These are phyloP conservation scores for Pouteria glomerata DNA, from an alignment of 148 eudicot species.

Conservation along the genomic window DNA sequence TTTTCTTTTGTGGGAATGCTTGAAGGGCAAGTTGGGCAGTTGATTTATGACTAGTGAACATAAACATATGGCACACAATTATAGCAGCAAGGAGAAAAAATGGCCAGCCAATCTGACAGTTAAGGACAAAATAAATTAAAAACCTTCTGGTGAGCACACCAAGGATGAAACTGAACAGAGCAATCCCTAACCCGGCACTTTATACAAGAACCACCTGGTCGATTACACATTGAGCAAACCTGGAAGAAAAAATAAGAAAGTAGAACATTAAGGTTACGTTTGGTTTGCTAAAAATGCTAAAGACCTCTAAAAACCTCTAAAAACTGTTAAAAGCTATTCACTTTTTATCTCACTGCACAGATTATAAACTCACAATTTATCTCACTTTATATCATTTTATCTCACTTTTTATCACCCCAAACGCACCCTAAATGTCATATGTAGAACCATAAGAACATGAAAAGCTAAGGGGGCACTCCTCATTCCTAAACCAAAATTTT, in stretches of 20 bases:
- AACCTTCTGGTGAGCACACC: conserved; percentile 65
- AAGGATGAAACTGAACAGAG: conserved; percentile 41
- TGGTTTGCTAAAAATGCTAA: too few species aligned
- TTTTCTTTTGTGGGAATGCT: not conserved
- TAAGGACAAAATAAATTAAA: not conserved
- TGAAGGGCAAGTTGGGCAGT: not conserved
- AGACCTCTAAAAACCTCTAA: too few species aligned
- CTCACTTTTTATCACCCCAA: too few species aligned
- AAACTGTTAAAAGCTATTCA: too few species aligned
- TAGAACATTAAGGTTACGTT: not conserved
- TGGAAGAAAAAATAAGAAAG: conserved; percentile 13
- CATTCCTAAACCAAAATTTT: not conserved
- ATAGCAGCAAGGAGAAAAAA: too few species aligned
- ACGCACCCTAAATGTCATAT: too few species aligned
- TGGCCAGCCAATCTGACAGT: not conserved
- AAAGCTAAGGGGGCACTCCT: not conserved
- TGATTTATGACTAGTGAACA: conserved; percentile 8
- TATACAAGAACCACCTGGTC: conserved; percentile 52
- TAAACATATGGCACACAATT: not conserved
- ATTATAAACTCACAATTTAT: too few species aligned
- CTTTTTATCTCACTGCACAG: too few species aligned
- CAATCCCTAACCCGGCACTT: conserved; percentile 37
- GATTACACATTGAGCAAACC: conserved; percentile 50
- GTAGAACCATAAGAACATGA: too few species aligned
- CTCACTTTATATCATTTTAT: too few species aligned